Base-by-base conservation (phyloP, 768 basidiomycete genomes). In the Xanthoconium stramineum region DNA sequence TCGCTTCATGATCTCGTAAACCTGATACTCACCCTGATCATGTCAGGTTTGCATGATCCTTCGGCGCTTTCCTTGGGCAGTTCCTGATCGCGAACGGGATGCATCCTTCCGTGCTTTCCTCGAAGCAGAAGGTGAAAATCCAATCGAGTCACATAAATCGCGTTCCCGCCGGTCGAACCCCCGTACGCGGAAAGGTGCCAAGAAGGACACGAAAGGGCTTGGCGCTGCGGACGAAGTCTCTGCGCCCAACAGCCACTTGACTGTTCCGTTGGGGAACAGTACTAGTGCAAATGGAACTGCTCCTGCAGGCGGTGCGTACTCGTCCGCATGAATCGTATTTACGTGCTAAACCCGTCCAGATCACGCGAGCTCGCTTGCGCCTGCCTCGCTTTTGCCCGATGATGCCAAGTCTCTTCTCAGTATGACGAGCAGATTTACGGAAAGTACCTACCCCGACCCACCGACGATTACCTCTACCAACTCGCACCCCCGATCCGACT, bases 41-140 rank as follows among this genome's bases (percentile, higher is more conserved):
- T 29, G 14, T 17, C 45, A 71, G 69, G 69, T 72, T 2, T 99
- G 97, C 78, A 99, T 99, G 97, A 79, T 97, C 61, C 83, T 99
- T 35, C 83, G 96, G 51, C 83, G 97, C 50, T 99, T 99, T 79
- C 97, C 97, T 6, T 99, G 97, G 97, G 98, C 94, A 73, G 89
- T 98, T 54, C 96, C 97, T 12, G 97, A 99, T 69, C 79, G 86
- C 65, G 96, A 96, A 81, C 85, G 85, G 17, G 97, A 98, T 70
- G 83, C 89, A 53, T 90, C 86, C 67, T 99, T 93, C 78, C 83
- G 86, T 57, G 86, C 93, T 9, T 99, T 97, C 67, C 88, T 98
- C 61, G 81, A 88, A 62, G 89, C 94, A 35, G 95, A 99, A 71
- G 94, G 95, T 28, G 94, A 97, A 70, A 81, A 77, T 61, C 72